Conservation (phyloP, 169 alveolate species). For the Miamiensis avidus region DNA sequence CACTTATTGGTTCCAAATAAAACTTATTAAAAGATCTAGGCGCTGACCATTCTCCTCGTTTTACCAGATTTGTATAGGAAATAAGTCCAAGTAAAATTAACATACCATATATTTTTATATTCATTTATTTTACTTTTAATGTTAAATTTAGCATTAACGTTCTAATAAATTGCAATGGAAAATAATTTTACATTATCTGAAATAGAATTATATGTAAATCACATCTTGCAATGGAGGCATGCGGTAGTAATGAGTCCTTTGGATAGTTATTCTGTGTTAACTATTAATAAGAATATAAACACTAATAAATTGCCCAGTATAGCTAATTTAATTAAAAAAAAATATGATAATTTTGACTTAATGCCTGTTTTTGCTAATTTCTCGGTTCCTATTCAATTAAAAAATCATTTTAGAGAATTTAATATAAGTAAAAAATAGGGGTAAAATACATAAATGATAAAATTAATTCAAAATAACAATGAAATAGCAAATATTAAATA, state of each 20-base stretch:
- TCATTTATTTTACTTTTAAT: background rate
- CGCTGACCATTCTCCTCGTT: background rate
- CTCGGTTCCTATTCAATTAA: background rate
- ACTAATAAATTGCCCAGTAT: background rate
- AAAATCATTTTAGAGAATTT: background rate
- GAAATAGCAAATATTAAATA: too few relatives aligned
- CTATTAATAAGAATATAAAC: too few relatives aligned
- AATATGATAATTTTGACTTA: background rate
- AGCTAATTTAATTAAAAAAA: too few relatives aligned
- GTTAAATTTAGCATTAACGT: background rate
- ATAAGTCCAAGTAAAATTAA: background rate
- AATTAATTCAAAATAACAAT: too few relatives aligned
- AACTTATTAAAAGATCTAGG: background rate
- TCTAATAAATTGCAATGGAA: too few relatives aligned
- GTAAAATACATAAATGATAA: too few relatives aligned
- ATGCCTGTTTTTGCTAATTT: background rate
- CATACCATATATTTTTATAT: background rate
- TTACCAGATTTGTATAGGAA: background rate
- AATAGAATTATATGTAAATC: background rate
- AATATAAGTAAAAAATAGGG: background rate
- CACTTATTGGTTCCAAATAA: background rate
- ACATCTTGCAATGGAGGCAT: background rate
- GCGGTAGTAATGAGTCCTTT: background rate
- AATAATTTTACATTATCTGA: background rate
- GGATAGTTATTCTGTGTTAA: background rate